phyloP scores from a whole-genome alignment of 2,329 filamentous ascomycete species.

The Fusarium circinatum region DNA sequence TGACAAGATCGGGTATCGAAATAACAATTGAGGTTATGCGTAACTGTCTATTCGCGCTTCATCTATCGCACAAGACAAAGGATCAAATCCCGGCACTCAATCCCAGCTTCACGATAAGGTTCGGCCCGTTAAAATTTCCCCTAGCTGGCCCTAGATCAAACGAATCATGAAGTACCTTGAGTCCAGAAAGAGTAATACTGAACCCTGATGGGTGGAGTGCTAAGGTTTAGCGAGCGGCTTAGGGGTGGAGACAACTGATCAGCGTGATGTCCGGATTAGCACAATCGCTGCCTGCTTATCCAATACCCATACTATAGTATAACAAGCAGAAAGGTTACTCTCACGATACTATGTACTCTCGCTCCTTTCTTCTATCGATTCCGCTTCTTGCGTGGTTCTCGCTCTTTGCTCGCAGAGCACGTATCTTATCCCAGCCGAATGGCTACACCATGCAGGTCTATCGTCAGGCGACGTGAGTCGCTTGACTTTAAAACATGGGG shows the following conservation, averaged over 20 bases:
- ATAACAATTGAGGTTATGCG: accelerated
- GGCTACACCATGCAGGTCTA: background rate
- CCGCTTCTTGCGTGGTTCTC: accelerated
- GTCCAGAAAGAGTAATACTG: background rate
- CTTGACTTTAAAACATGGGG: background rate
- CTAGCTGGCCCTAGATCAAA: background rate
- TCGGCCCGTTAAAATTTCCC: background rate
- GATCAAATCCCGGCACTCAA: background rate
- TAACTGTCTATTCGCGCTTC: background rate
- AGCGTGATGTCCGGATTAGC: background rate
- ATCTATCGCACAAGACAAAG: background rate
- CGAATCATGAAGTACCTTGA: background rate
- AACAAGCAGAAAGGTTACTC: background rate
- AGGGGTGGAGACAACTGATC: background rate
- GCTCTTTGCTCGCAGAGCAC: accelerated
- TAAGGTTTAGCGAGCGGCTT: background rate
- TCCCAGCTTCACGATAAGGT: background rate
- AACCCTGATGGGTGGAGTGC: background rate
- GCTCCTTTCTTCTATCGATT: accelerated
- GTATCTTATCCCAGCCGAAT: background rate
- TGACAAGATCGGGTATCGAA: background rate
- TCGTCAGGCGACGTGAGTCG: background rate
- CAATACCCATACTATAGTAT: background rate
- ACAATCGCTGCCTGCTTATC: background rate
- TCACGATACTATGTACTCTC: accelerated